These are phyloP conservation scores for Hortaea sp. DNA, from an alignment of 2,329 filamentous ascomycete genomes.

Conservation along the genomic window DNA sequence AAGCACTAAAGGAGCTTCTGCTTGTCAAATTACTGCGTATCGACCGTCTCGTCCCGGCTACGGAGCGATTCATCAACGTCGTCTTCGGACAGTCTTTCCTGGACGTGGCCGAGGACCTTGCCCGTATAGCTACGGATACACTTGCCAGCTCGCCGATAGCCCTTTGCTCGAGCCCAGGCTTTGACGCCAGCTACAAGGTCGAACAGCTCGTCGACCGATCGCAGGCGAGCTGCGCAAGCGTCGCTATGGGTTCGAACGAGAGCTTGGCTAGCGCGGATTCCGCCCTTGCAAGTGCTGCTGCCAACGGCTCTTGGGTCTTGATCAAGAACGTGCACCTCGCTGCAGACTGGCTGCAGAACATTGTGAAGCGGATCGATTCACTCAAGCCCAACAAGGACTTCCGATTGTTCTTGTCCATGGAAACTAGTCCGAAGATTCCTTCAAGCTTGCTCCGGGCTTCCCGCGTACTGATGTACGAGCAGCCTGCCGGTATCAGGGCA, in stretches of 20 bases:
- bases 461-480: slow-evolving; percentile 93
- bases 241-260: slow-evolving; percentile 98
- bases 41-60: slow-evolving; percentile 86
- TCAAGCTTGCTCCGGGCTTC: slow-evolving; percentile 91
- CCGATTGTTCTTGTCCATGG: slow-evolving; percentile 94
- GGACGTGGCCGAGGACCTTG: slow-evolving; percentile 75
- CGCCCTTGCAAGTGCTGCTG: slow-evolving; percentile 83
- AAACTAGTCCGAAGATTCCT: slow-evolving; percentile 86
- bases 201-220: slow-evolving; percentile 83
- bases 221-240: slow-evolving; percentile 79
- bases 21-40: slow-evolving; percentile 91
- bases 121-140: slow-evolving; percentile 74
- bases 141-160: slow-evolving; percentile 77
- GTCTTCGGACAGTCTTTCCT: slow-evolving; percentile 80
- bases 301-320: slow-evolving; percentile 88
- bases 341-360: slow-evolving; percentile 88
- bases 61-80: slow-evolving; percentile 76
- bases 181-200: slow-evolving; percentile 98
- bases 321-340: slow-evolving; percentile 98
- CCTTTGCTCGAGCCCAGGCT: slow-evolving; percentile 87
- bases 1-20: slow-evolving; percentile 71
- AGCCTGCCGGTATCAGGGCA: slow-evolving; percentile 87
- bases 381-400: slow-evolving; percentile 91
- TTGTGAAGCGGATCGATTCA: slow-evolving; percentile 93
- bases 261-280: slow-evolving; percentile 87